phyloP scores from a whole-genome alignment of 352 stramenopile species.

The Ophiocytium majus region DNA sequence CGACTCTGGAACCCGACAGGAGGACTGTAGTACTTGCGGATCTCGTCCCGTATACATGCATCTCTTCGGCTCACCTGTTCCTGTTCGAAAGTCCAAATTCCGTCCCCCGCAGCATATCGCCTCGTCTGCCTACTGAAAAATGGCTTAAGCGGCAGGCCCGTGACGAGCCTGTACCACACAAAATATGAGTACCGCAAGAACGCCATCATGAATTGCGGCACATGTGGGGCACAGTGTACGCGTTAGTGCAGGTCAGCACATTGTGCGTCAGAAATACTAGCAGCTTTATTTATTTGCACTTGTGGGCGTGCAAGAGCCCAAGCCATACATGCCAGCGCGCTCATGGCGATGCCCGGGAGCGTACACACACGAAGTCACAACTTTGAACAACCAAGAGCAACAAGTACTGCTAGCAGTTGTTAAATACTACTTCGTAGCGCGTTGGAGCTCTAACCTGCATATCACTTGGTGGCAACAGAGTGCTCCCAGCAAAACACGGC shows the following conservation, averaged over 20 bases:
- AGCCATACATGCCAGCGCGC: not conserved
- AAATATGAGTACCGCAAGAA: not conserved
- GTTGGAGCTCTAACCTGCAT: too few relatives aligned
- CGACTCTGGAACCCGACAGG: too few relatives aligned
- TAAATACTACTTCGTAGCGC: too few relatives aligned
- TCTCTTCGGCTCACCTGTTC: not conserved
- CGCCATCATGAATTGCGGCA: not conserved
- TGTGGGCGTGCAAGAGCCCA: too few relatives aligned
- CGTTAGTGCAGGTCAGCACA: not conserved
- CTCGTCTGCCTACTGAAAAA: constrained; percentile 43
- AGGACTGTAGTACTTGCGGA: too few relatives aligned
- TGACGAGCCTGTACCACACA: constrained; percentile 25
- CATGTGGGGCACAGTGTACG: not conserved
- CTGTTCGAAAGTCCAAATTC: constrained; percentile 57
- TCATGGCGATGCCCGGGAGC: not conserved
- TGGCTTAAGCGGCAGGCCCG: constrained; percentile 54
- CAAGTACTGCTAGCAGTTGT: too few relatives aligned
- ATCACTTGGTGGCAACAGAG: too few relatives aligned
- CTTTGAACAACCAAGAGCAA: not conserved
- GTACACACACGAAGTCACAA: not conserved
- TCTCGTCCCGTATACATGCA: too few relatives aligned
- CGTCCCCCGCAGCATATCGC: not conserved
- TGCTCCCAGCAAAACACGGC: not conserved
- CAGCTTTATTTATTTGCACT: too few relatives aligned
- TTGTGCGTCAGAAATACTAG: too few relatives aligned